Evolutionary conservation across 2,329 filamentous ascomycete genomes (phyloP).

Genomic region (Sporothrix inflata): DNA sequence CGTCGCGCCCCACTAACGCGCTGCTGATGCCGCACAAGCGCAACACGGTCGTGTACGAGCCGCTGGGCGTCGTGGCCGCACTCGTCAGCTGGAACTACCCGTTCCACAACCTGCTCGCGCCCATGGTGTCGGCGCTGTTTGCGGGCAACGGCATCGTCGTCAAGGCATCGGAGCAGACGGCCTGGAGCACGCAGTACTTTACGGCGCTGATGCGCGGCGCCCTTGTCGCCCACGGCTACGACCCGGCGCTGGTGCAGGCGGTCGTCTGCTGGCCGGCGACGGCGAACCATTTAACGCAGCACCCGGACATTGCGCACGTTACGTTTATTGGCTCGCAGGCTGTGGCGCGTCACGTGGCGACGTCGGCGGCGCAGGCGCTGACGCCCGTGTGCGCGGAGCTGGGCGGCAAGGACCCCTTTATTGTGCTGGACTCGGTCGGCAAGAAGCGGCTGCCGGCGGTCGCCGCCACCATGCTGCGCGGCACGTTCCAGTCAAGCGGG

Average conservation of each 20-base stretch:
- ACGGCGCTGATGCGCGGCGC: conserved; percentile 76
- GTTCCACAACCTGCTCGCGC: conserved; percentile 93
- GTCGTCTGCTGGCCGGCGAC: conserved; percentile 86
- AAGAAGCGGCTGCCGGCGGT: conserved; percentile 68
- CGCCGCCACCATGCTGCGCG: conserved; percentile 81
- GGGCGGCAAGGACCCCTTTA: conserved; percentile 91
- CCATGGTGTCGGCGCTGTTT: conserved; percentile 88
- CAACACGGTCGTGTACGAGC: conserved; percentile 89
- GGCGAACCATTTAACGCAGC: conserved; percentile 80
- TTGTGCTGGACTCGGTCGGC: conserved; percentile 77
- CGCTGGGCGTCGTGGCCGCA: conserved; percentile 87
- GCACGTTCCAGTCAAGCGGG: conserved; percentile 91
- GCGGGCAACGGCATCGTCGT: conserved; percentile 89
- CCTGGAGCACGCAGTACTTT: conserved; percentile 89
- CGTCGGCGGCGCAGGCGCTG: conserved; percentile 81
- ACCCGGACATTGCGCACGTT: conserved; percentile 81
- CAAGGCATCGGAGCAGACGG: conserved; percentile 93
- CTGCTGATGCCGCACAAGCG: conserved; percentile 94
- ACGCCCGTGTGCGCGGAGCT: conserved; percentile 89
- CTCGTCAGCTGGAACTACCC: conserved; percentile 97
- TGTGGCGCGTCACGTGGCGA: conserved; percentile 85
- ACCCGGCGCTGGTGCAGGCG: conserved; percentile 79
- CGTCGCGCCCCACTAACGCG: conserved; percentile 74
- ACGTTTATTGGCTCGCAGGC: conserved; percentile 93
- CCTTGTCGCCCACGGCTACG: conserved; percentile 79